Conservation (phyloP, 2,329 filamentous ascomycete species). For the Parastagonospora avenae region DNA sequence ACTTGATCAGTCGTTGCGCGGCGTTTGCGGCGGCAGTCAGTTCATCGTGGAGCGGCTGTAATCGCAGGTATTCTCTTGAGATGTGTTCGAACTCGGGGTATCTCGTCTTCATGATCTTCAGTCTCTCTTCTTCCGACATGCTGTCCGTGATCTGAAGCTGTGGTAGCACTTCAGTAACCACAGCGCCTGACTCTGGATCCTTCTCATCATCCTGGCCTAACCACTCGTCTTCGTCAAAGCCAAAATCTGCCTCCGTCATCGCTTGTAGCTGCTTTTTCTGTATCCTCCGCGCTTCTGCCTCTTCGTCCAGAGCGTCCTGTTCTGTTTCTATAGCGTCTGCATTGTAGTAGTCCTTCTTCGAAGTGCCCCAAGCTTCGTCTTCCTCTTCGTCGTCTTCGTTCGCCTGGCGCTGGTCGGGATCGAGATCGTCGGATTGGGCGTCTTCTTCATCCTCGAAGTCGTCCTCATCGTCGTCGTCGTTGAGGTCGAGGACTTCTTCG, state of each 20-base stretch:
- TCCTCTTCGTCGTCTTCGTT: slow-evolving; percentile 61
- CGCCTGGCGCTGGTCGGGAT: slow-evolving; percentile 34
- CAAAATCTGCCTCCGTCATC: slow-evolving; percentile 91
- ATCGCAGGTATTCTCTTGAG: slow-evolving; percentile 75
- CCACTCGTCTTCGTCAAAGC: slow-evolving; percentile 92
- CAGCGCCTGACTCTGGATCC: slow-evolving; percentile 55
- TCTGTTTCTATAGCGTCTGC: slow-evolving; percentile 76
- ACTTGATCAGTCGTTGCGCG: slow-evolving; percentile 53
- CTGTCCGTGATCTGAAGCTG: slow-evolving; percentile 80
- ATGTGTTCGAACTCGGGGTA: slow-evolving; percentile 94
- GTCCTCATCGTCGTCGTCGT: slow-evolving; percentile 53
- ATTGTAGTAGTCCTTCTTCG: slow-evolving; percentile 90
- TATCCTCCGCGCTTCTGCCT: slow-evolving; percentile 83
- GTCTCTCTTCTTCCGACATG: slow-evolving; percentile 75
- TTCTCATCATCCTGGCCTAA: slow-evolving; percentile 58
- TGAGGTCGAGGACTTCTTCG: slow-evolving; percentile 65
- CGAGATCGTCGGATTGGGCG: slow-evolving; percentile 40
- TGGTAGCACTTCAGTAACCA: slow-evolving; percentile 86
- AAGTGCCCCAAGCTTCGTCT: slow-evolving; percentile 78
- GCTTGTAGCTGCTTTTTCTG: slow-evolving; percentile 89
- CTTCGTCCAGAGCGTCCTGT: slow-evolving; percentile 83
- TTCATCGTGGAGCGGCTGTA: slow-evolving; percentile 67
- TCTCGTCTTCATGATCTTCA: slow-evolving; percentile 75
- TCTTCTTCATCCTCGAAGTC: slow-evolving; percentile 46
- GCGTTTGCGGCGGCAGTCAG: slow-evolving; percentile 64